phyloP scores from a whole-genome alignment of 1,284 basidiomycete genomes.

The Cryptococcus floricola region DNA sequence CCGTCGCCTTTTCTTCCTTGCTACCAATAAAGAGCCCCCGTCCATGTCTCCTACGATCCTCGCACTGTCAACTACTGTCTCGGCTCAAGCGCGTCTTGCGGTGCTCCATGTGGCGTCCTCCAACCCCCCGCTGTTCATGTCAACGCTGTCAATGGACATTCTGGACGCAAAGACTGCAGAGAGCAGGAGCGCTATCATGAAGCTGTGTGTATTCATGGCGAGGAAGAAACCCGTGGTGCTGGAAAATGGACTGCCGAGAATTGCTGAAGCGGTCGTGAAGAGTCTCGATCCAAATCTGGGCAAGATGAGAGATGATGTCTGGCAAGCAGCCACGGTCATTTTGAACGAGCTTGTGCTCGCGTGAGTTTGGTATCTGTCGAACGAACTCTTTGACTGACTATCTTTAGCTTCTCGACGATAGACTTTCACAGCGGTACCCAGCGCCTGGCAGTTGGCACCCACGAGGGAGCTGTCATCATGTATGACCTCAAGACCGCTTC shows the following conservation, averaged over 20 bases:
- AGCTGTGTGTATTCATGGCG: conserved; percentile 89
- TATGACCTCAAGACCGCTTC: conserved; percentile 97
- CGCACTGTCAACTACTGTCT: conserved; percentile 17
- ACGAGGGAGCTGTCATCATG: conserved; percentile 87
- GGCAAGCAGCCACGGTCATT: conserved; percentile 89
- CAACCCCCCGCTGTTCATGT: conserved; percentile 90
- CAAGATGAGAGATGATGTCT: conserved; percentile 75
- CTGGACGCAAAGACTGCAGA: conserved; percentile 71
- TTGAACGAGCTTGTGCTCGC: conserved; percentile 82
- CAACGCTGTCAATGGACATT: conserved; percentile 86
- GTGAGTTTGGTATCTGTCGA: conserved; percentile 53
- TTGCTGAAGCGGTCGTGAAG: conserved; percentile 94
- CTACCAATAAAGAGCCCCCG: conserved; percentile 72
- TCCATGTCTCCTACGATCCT: conserved; percentile 13
- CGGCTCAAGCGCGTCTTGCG: conserved; percentile 64
- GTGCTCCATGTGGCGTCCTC: conserved; percentile 78
- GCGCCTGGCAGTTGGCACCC: conserved; percentile 86
- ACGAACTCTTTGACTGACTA: neutral
- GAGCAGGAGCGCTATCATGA: conserved; percentile 83
- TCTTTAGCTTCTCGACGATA: conserved; percentile 75
- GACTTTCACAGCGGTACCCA: conserved; percentile 85
- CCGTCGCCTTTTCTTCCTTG: conserved; percentile 75
- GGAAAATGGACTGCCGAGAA: conserved; percentile 75
- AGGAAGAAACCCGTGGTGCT: conserved; percentile 86
- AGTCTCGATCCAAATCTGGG: conserved; percentile 89